These are phyloP conservation scores for Raffaelea albimanens DNA, from an alignment of 2,329 filamentous ascomycete genomes.

Conservation along the genomic window DNA sequence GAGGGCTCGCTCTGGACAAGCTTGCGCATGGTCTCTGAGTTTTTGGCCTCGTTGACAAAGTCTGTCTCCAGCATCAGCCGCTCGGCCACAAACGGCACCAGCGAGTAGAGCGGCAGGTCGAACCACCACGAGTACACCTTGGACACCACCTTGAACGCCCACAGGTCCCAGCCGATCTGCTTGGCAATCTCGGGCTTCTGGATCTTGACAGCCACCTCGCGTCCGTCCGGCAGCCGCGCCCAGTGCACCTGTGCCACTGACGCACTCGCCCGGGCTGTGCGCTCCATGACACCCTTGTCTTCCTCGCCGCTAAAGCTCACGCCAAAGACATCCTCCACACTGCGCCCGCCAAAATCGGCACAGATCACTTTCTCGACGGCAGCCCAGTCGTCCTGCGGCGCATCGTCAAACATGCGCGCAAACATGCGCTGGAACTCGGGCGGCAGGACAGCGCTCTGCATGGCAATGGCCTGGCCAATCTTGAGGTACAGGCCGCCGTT, in stretches of 20 bases:
- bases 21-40: slow-evolving; percentile 73
- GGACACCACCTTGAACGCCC: slow-evolving; percentile 85
- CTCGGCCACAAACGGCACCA: slow-evolving; percentile 89
- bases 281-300: slow-evolving; percentile 53
- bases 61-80: slow-evolving; percentile 90
- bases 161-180: slow-evolving; percentile 90
- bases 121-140: slow-evolving; percentile 80
- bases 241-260: slow-evolving; percentile 97
- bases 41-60: slow-evolving; percentile 84
- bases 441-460: slow-evolving; percentile 91
- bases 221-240: slow-evolving; percentile 75
- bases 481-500: slow-evolving; percentile 96
- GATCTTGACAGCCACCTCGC: slow-evolving; percentile 91
- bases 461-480: slow-evolving; percentile 95
- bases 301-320: slow-evolving; percentile 67
- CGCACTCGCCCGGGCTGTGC: slow-evolving; percentile 60
- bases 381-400: slow-evolving; percentile 82
- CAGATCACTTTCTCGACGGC: slow-evolving; percentile 77
- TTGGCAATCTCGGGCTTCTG: slow-evolving; percentile 90
- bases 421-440: slow-evolving; percentile 97
- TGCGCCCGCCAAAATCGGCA: slow-evolving; percentile 78
- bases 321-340: slow-evolving; percentile 84
- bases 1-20: slow-evolving; percentile 68
- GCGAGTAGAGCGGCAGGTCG: slow-evolving; percentile 80
- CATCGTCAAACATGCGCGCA: slow-evolving; percentile 92